phyloP scores from a whole-genome alignment of 1,139 yeast genomes.

The Blastobotrys apis region DNA sequence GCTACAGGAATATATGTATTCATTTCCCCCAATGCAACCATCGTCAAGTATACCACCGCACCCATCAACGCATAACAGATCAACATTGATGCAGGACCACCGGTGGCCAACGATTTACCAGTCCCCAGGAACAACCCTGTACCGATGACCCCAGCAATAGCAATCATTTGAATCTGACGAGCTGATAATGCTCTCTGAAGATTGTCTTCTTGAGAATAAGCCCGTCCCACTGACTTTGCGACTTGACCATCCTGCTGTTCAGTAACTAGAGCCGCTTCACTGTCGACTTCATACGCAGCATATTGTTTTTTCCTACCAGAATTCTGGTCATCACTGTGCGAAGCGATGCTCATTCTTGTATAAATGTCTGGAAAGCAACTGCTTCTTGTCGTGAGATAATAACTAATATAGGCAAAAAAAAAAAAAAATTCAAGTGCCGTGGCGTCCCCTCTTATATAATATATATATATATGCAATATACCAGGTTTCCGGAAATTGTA shows the following conservation, averaged over 20 bases:
- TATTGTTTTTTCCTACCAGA: neutral
- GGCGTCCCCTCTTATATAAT: no score
- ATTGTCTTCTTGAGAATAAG: slow-evolving; percentile 20
- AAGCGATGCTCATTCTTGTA: slow-evolving; percentile 2
- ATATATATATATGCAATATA: no score
- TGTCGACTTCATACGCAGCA: slow-evolving; percentile 4
- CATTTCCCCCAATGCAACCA: slow-evolving; percentile 63
- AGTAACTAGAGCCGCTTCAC: slow-evolving; percentile 7
- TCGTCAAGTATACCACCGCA: slow-evolving; percentile 49
- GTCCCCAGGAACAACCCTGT: slow-evolving; percentile 56
- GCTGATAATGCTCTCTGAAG: slow-evolving; percentile 44
- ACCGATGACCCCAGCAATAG: slow-evolving; percentile 45
- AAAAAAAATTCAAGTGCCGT: no score
- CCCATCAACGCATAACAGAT: slow-evolving; percentile 50
- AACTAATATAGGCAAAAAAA: neutral
- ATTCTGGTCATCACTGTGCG: neutral
- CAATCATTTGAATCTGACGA: slow-evolving; percentile 47
- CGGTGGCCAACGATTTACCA: slow-evolving; percentile 48
- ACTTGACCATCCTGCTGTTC: slow-evolving; percentile 45
- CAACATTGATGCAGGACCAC: slow-evolving; percentile 53
- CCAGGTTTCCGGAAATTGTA: no score
- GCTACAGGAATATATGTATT: slow-evolving; percentile 55
- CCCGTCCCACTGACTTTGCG: slow-evolving; percentile 8
- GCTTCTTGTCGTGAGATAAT: neutral
- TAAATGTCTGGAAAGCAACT: neutral